Conservation (phyloP, 2,329 filamentous ascomycete species). For the Trichoderma atroviride region DNA sequence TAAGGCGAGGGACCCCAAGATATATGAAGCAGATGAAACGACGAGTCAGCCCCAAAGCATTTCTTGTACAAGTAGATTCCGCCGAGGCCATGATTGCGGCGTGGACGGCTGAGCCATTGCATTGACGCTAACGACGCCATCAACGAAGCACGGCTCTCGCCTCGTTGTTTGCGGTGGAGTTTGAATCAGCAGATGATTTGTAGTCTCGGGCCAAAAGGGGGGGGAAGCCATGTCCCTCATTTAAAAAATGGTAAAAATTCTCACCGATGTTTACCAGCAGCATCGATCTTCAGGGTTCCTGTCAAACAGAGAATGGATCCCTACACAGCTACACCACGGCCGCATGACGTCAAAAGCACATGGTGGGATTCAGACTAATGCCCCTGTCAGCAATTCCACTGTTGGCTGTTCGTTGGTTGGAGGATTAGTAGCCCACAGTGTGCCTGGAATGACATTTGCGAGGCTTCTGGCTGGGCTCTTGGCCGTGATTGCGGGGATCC, state of each 20-base stretch:
- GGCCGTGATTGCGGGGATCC: not conserved
- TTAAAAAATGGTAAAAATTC: not conserved
- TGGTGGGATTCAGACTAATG: not conserved
- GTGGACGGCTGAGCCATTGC: not conserved
- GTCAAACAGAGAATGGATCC: conserved; percentile 1
- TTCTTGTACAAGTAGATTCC: not conserved
- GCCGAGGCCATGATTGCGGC: not conserved
- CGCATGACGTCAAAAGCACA: conserved; percentile 18
- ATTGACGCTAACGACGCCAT: conserved; percentile 21
- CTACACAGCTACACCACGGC: not conserved
- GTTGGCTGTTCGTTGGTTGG: not conserved
- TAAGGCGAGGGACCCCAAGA: not conserved
- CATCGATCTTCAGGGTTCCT: conserved; percentile 20
- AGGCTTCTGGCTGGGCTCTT: not conserved
- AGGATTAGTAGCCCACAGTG: not conserved
- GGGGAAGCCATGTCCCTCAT: not conserved
- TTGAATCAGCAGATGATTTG: not conserved
- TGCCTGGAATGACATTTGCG: conserved; percentile 6
- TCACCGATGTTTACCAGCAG: not conserved
- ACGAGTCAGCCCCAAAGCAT: not conserved
- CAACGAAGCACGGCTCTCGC: conserved; percentile 1
- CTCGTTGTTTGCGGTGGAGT: conserved; percentile 20
- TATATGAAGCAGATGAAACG: not conserved
- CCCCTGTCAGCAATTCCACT: not conserved
- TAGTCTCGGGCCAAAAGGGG: not conserved